Percentiles rank a stretch among this genome's conserved stretches.
These are phyloP conservation scores for Zelopaecilomyces penicillatus DNA, from an alignment of 2,329 filamentous ascomycete species.

Conservation along the genomic window DNA sequence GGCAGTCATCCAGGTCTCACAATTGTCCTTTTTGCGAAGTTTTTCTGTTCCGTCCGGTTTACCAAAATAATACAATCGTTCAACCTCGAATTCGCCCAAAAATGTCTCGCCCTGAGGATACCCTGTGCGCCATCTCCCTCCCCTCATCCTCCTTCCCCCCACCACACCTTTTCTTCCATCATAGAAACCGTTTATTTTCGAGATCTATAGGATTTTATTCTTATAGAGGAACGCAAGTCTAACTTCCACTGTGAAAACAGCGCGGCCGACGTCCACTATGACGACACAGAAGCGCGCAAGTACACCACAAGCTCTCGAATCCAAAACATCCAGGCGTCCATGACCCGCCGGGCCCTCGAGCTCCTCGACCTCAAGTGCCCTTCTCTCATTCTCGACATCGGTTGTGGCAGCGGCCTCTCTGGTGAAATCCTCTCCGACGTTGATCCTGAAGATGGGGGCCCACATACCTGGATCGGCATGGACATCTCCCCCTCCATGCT, in stretches of 20 bases:
- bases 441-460: slow-evolving; percentile 62
- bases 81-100: too few relatives aligned
- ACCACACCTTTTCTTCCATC: neutral
- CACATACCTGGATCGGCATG: slow-evolving; percentile 96
- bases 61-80: too few relatives aligned
- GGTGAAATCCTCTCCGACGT: slow-evolving; percentile 85
- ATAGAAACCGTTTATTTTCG: too few relatives aligned
- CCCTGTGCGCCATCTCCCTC: slow-evolving; percentile 52
- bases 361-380: slow-evolving; percentile 74
- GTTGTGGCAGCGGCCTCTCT: slow-evolving; percentile 88
- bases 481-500: slow-evolving; percentile 94
- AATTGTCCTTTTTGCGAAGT: too few relatives aligned
- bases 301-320: slow-evolving; percentile 96
- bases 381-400: slow-evolving; percentile 90
- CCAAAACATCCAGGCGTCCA: slow-evolving; percentile 86
- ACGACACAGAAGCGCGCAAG: slow-evolving; percentile 90
- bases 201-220: too few relatives aligned
- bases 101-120: slow-evolving; percentile 97
- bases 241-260: slow-evolving; percentile 33
- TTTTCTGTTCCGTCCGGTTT: too few relatives aligned
- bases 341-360: slow-evolving; percentile 89
- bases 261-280: slow-evolving; percentile 94
- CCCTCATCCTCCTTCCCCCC: slow-evolving; percentile 16
- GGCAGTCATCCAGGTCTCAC: too few relatives aligned
- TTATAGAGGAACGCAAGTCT: too few relatives aligned